A percentile compares a stretch with the other conserved stretches of the same genome.
phyloP scores from a whole-genome alignment of 1,139 yeast species.

The Yamadazyma friedrichii region DNA sequence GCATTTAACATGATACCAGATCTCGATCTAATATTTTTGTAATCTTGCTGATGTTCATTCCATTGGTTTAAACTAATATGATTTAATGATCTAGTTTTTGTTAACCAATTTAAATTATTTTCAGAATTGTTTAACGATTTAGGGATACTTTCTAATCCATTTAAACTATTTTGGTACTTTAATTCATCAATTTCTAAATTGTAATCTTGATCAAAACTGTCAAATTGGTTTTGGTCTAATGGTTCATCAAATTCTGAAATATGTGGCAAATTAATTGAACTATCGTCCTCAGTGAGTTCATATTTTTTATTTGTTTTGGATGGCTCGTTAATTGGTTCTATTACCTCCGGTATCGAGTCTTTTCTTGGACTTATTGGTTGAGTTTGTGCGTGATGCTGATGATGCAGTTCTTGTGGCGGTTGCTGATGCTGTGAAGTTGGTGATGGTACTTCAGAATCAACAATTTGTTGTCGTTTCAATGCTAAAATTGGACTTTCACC shows the following conservation, averaged over 20 bases:
- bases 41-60: conserved; percentile 25
- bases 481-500: conserved; percentile 35
- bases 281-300: conserved; percentile 4
- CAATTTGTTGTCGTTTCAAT: conserved; percentile 22
- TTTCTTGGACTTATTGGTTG: not conserved
- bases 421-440: not conserved
- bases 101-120: conserved; percentile 12
- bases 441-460: not conserved
- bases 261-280: conserved; percentile 20
- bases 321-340: not conserved
- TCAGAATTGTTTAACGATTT: conserved; percentile 3
- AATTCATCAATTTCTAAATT: conserved; percentile 9
- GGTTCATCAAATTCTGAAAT: conserved; percentile 27
- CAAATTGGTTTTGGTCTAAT: conserved; percentile 19
- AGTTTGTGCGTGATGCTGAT: no score
- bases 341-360: not conserved
- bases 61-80: conserved; percentile 33
- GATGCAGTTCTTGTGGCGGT: no score
- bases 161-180: conserved; percentile 18
- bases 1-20: conserved; percentile 18
- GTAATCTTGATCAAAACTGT: conserved; percentile 26
- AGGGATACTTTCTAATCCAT: conserved; percentile 37
- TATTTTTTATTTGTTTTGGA: conserved; percentile 2
- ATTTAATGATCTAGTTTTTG: conserved; percentile 13
- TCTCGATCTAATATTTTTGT: conserved; percentile 24